These are phyloP conservation scores for Conticribra weissflogii DNA, from an alignment of 108 stramenopile genomes.

Conservation along the genomic window DNA sequence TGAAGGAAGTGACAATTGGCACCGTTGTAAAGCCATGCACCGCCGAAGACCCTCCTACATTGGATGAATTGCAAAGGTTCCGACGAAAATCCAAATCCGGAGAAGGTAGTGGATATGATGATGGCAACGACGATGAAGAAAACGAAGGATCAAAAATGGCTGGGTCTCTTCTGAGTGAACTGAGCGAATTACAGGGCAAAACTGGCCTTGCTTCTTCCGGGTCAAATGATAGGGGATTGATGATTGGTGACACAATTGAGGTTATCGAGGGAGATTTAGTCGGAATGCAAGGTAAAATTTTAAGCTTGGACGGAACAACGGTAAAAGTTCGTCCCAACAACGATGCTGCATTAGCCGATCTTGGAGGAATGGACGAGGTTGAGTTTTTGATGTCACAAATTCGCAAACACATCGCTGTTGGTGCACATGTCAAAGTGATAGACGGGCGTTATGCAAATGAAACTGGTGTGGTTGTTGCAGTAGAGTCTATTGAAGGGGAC, in stretches of 20 bases:
- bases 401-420: constrained; percentile 92
- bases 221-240: constrained; percentile 59
- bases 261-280: constrained; percentile 94
- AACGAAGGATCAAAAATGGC: constrained; percentile 88
- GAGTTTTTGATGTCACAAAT: constrained; percentile 91
- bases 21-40: constrained; percentile 85
- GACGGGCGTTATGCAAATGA: constrained; percentile 95
- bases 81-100: constrained; percentile 68
- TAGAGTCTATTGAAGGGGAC: constrained; percentile 82
- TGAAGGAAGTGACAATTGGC: constrained; percentile 94
- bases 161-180: constrained; percentile 78
- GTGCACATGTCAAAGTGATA: constrained; percentile 95
- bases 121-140: constrained; percentile 75
- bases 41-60: constrained; percentile 89
- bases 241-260: constrained; percentile 94
- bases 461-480: constrained; percentile 93
- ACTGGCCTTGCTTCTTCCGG: constrained; percentile 64
- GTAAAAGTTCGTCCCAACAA: constrained; percentile 90
- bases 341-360: constrained; percentile 55
- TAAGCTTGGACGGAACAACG: constrained; percentile 87
- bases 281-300: constrained; percentile 90
- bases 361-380: constrained; percentile 85
- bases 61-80: constrained; percentile 94
- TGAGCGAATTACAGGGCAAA: constrained; percentile 85
- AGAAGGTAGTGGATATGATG: constrained; percentile 55